Conservation (phyloP, 1,284 basidiomycete species). For the Leccinum huronense region DNA sequence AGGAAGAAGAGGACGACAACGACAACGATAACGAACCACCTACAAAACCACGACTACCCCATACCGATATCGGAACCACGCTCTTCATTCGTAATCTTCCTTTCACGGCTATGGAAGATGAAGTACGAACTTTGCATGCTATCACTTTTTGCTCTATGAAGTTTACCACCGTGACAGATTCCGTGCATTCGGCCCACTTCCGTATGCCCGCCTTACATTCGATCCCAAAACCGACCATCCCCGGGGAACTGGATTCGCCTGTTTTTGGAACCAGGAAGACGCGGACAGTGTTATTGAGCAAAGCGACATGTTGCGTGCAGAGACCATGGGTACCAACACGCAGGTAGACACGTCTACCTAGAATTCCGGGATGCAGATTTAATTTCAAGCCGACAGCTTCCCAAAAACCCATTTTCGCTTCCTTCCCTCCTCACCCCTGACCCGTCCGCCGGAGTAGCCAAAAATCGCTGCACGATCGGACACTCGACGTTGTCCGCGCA, state of each 20-base stretch:
- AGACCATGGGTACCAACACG: constrained; percentile 50
- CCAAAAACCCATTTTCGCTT: constrained; percentile 82
- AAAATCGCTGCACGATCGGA: constrained; percentile 86
- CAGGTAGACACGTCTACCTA: constrained; percentile 29
- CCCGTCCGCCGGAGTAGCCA: constrained; percentile 84
- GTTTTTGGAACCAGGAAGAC: constrained; percentile 94
- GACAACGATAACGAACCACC: constrained; percentile 42
- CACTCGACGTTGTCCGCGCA: constrained; percentile 87
- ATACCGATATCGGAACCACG: constrained; percentile 84
- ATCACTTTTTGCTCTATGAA: not conserved
- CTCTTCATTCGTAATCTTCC: constrained; percentile 95
- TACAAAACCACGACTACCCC: constrained; percentile 71
- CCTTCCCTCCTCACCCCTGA: constrained; percentile 94
- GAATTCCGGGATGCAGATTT: not conserved
- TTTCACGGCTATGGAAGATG: constrained; percentile 90
- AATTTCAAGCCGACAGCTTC: constrained; percentile 39
- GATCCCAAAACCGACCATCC: constrained; percentile 84
- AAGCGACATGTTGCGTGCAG: constrained; percentile 69
- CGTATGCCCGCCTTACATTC: constrained; percentile 91
- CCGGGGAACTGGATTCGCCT: constrained; percentile 94
- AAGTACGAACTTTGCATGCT: constrained; percentile 75
- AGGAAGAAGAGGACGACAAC: constrained; percentile 39
- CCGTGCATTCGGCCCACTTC: constrained; percentile 86
- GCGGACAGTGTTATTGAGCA: constrained; percentile 85
- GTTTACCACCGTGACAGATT: constrained; percentile 47